Conservation (phyloP, 345 rosid genomes). For the Populus alba region DNA sequence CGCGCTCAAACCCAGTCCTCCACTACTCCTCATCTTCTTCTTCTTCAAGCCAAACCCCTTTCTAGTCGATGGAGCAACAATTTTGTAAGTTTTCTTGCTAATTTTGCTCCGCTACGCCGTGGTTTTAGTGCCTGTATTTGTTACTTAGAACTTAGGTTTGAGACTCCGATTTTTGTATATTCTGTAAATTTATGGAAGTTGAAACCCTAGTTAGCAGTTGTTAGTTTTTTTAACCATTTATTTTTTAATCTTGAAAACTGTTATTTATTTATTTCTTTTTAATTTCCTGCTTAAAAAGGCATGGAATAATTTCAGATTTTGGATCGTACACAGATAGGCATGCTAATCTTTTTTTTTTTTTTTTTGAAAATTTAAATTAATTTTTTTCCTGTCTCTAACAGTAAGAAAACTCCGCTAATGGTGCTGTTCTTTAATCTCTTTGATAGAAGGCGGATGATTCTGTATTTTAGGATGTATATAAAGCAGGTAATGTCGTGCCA, state of each 20-base stretch:
- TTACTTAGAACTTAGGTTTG: neutral
- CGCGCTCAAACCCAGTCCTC: neutral
- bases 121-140: neutral
- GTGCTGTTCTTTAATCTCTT: too few relatives aligned
- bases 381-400: too few relatives aligned
- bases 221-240: too few relatives aligned
- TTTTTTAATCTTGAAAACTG: neutral
- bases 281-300: neutral
- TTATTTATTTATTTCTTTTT: too few relatives aligned
- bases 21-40: neutral
- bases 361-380: too few relatives aligned
- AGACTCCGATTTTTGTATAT: neutral
- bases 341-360: too few relatives aligned
- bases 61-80: neutral
- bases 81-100: neutral
- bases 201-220: neutral
- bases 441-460: conserved; percentile 8
- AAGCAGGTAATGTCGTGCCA: too few relatives aligned
- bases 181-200: neutral
- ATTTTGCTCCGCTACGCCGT: neutral
- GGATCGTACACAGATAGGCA: too few relatives aligned
- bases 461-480: too few relatives aligned
- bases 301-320: too few relatives aligned
- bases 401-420: too few relatives aligned
- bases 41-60: neutral